A percentile compares a stretch with the other conserved stretches of the same genome.
phyloP scores from a whole-genome alignment of 768 basidiomycete genomes.

The Kwoniella newhampshirensis region DNA sequence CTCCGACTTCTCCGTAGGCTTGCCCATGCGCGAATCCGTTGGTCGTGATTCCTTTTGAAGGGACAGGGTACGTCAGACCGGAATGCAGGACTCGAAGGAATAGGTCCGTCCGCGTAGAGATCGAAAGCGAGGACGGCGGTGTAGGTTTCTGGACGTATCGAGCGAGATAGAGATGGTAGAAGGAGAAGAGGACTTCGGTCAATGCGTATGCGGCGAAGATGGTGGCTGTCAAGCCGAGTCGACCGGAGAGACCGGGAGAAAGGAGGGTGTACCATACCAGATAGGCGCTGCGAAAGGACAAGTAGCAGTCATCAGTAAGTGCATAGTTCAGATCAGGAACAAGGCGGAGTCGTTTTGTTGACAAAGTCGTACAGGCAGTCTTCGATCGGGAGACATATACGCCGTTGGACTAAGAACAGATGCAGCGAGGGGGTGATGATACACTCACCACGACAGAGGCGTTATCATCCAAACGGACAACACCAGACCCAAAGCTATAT shows the following conservation, averaged over 20 bases:
- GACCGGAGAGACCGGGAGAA: conserved; percentile 9
- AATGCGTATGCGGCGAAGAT: conserved; percentile 42
- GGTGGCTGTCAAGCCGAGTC: conserved; percentile 25
- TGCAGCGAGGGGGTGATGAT: too few relatives aligned
- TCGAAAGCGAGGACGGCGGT: conserved; percentile 30
- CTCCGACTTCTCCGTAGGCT: not conserved
- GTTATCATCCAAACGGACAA: conserved; percentile 44
- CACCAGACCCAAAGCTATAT: conserved; percentile 33
- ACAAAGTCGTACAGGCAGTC: too few relatives aligned
- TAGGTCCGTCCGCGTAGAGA: conserved; percentile 27
- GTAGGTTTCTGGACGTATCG: conserved; percentile 33
- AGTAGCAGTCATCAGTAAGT: not conserved
- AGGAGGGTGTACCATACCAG: conserved; percentile 40
- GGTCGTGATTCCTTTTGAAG: conserved; percentile 8
- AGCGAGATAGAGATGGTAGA: conserved; percentile 36
- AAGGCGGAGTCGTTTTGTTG: not conserved
- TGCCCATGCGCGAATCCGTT: not conserved
- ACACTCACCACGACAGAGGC: conserved; percentile 37
- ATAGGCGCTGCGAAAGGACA: conserved; percentile 28
- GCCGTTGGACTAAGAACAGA: too few relatives aligned
- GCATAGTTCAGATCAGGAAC: too few relatives aligned
- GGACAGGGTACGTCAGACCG: conserved; percentile 26
- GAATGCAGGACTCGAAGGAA: conserved; percentile 34
- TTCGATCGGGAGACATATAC: too few relatives aligned
- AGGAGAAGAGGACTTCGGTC: conserved; percentile 42